phyloP scores from a whole-genome alignment of 441 rosid species.

The Euphorbia celastroides region DNA sequence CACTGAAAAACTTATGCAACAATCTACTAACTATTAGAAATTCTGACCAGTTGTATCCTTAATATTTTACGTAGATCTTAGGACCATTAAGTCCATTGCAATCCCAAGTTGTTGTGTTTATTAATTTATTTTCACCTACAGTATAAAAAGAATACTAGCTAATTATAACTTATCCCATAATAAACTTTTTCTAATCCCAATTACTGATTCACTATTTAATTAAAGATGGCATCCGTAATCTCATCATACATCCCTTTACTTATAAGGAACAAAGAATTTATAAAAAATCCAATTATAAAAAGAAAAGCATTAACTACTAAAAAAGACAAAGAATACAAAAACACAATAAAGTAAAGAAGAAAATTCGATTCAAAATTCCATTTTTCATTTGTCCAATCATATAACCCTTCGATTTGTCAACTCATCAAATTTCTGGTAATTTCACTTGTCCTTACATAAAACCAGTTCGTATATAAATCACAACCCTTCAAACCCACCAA shows the following conservation, averaged over 20 bases:
- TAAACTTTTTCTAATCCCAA: not conserved
- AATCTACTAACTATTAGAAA: too few species aligned
- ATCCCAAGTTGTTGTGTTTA: too few species aligned
- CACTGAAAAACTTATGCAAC: too few species aligned
- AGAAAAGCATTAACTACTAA: not conserved
- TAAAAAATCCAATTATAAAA: not conserved
- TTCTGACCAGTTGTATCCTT: too few species aligned
- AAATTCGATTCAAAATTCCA: conserved; percentile 41
- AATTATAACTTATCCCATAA: conserved; percentile 5
- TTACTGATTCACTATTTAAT: not conserved
- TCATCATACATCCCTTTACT: conserved; percentile 19
- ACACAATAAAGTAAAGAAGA: too few species aligned
- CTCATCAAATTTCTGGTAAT: conserved; percentile 30
- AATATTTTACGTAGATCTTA: too few species aligned
- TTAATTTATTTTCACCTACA: too few species aligned
- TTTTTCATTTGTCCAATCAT: conserved; percentile 42
- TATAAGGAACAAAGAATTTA: conserved; percentile 11
- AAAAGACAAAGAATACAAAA: conserved; percentile 1
- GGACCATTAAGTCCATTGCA: too few species aligned
- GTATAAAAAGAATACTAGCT: too few species aligned
- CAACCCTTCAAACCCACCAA: not conserved
- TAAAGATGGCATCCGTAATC: conserved; percentile 8
- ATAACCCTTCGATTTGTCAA: conserved; percentile 42
- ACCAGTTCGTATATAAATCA: conserved; percentile 36
- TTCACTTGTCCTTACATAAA: conserved; percentile 26